Base-by-base conservation (phyloP, 1,284 basidiomycete species). In the Ustilago esculenta region DNA sequence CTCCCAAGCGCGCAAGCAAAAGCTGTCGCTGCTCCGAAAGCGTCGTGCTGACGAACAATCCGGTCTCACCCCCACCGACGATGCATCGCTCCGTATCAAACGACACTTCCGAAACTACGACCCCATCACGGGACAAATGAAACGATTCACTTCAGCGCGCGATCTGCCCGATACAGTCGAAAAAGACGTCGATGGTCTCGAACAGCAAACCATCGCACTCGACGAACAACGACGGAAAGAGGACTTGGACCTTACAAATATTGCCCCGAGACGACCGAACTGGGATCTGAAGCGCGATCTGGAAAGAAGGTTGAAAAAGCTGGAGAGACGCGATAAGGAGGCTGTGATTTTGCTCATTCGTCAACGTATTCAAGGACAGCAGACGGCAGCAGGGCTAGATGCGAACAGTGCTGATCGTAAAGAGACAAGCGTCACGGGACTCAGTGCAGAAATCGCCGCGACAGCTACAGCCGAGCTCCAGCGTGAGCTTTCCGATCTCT, bases 211-310 rank as follows among this genome's bases (percentile, higher is more conserved):
- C 71, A 88, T 96, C 49, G 85, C 85, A 21, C 90, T 94, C 80
- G 94, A 97, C 79, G 91, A 93, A 80, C 87, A 88, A 73, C 88
- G 88, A 65, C 85, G 92, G 73, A 87, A 87, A 1, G 90, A 96
- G 83, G 94, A 98, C 74, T 85, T 98, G 69, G 93, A 98, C 79
- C 86, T 98, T 23, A 91, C 93, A 81, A 98, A 96, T 80, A 97
- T 98, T 71, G 94, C 94, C 23, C 95, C 95, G 1, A 95, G 94
- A 85, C 87, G 92, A 44, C 88, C 91, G 10, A 98, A 98, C 82
- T 98, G 95, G 94, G 95, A 98, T 83, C 85, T 98, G 69, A 97
- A 95, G 82, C 88, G 94, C 42, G 93, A 97, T 79, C 89, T 94
- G 83, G 91, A 92, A 54, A 92, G 90, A 84, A 91, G 94, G 77